A percentile compares a stretch with the other conserved stretches of the same genome.
These are phyloP conservation scores for Gaultheria prostrata DNA, from an alignment of 148 eudicot species.

Conservation along the genomic window DNA sequence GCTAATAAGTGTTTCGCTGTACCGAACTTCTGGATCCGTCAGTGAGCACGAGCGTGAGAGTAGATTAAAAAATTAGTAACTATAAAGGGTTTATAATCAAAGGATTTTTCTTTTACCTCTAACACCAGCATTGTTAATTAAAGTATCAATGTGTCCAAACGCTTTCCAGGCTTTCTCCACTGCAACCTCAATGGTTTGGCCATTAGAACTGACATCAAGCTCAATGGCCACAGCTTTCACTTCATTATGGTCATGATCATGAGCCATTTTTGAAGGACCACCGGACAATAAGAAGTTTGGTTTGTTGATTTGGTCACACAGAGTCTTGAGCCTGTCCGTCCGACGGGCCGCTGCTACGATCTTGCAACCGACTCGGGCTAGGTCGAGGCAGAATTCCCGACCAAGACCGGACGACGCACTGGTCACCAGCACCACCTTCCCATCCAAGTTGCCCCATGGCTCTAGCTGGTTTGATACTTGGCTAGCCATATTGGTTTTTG, in stretches of 20 bases:
- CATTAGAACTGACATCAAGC: conserved; percentile 48
- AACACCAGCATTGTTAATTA: conserved; percentile 69
- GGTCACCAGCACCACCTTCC: conserved; percentile 63
- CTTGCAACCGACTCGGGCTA: conserved; percentile 56
- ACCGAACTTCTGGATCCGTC: no score
- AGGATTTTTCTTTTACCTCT: conserved; percentile 16
- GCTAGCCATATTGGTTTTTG: neutral
- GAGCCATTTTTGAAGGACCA: neutral
- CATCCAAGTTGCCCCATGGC: conserved; percentile 32
- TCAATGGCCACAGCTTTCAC: conserved; percentile 52
- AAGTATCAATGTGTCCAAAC: conserved; percentile 57
- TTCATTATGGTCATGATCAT: neutral
- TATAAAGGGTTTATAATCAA: no score
- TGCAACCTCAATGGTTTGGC: conserved; percentile 34
- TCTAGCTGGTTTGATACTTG: conserved; percentile 16
- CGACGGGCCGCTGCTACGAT: conserved; percentile 54
- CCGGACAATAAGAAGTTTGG: neutral
- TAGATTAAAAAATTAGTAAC: no score
- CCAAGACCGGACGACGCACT: conserved; percentile 80
- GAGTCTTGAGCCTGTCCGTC: conserved; percentile 44
- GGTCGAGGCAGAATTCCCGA: conserved; percentile 55
- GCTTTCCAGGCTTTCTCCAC: conserved; percentile 53
- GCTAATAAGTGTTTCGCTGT: no score
- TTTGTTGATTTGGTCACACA: conserved; percentile 50
- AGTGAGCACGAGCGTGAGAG: no score